These are phyloP conservation scores for Aristolochia fimbriata DNA, from an alignment of 164 flowering plant genomes.

Conservation along the genomic window DNA sequence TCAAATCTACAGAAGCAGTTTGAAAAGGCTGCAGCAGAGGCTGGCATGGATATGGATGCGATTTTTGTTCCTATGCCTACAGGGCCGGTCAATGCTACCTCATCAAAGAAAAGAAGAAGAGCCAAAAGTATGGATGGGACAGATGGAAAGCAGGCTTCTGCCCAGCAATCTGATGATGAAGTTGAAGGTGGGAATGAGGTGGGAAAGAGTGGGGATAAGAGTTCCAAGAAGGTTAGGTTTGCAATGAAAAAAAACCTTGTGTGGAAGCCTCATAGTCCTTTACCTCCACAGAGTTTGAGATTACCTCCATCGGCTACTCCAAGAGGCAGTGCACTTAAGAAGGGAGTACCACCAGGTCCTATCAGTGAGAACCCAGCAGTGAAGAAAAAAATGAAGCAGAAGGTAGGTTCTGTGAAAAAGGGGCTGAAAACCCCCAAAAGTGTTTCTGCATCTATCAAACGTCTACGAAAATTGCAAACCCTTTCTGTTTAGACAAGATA, in stretches of 20 bases:
- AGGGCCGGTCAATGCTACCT: neutral
- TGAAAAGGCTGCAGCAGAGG: slow-evolving; percentile 83
- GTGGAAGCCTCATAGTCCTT: slow-evolving; percentile 82
- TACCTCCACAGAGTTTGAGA: slow-evolving; percentile 82
- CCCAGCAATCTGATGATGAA: slow-evolving; percentile 8
- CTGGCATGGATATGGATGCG: slow-evolving; percentile 34
- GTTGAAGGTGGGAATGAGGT: slow-evolving; percentile 18
- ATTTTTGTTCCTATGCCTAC: slow-evolving; percentile 18
- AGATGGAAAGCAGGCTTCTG: slow-evolving; percentile 11
- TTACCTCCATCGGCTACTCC: slow-evolving; percentile 90
- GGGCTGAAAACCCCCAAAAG: slow-evolving; percentile 27
- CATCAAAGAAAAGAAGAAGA: slow-evolving; percentile 16
- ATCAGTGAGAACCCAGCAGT: slow-evolving; percentile 35
- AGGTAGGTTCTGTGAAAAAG: slow-evolving; percentile 23
- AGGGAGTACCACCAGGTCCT: slow-evolving; percentile 85
- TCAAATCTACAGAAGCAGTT: slow-evolving; percentile 78
- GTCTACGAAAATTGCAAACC: slow-evolving; percentile 28
- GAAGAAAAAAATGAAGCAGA: neutral
- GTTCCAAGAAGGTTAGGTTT: slow-evolving; percentile 74
- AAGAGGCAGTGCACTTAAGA: slow-evolving; percentile 96
- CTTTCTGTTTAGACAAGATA: slow-evolving; percentile 7
- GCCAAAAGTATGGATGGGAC: slow-evolving; percentile 16
- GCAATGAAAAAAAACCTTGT: slow-evolving; percentile 78
- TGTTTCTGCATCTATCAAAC: slow-evolving; percentile 34
- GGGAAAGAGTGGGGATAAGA: slow-evolving; percentile 39